Percentiles rank a stretch among this genome's conserved stretches.
Evolutionary conservation across 164 flowering plant species (phyloP).

Genomic region (Magnolia sinica): DNA sequence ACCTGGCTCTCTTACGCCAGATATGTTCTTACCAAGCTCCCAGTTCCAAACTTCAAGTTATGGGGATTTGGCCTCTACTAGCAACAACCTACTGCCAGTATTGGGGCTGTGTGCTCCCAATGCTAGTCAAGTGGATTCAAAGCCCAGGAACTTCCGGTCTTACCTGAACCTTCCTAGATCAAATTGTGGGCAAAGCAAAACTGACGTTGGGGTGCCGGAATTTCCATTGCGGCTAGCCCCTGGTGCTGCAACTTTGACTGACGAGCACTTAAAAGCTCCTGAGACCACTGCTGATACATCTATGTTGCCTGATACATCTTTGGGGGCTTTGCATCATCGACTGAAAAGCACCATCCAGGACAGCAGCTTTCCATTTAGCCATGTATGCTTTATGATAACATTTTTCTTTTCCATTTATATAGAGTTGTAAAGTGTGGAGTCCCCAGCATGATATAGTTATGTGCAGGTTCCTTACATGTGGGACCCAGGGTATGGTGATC

Average conservation of each 20-base stretch:
- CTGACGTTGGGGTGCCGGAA: constrained; percentile 40
- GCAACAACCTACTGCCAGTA: constrained; percentile 58
- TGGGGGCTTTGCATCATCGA: constrained; percentile 31
- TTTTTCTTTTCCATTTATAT: background rate
- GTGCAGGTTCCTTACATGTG: background rate
- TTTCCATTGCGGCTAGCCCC: constrained; percentile 61
- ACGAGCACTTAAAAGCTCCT: constrained; percentile 28
- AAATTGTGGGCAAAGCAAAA: constrained; percentile 34
- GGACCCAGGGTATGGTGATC: background rate
- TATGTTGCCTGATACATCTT: constrained; percentile 28
- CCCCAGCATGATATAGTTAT: background rate
- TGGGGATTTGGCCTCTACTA: constrained; percentile 24
- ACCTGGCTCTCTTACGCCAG: constrained; percentile 27
- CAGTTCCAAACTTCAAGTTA: constrained; percentile 27
- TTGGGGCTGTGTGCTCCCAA: constrained; percentile 92
- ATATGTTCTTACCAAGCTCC: constrained; percentile 30
- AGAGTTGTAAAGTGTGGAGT: background rate
- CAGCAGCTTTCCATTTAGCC: constrained; percentile 35
- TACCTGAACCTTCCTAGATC: constrained; percentile 26
- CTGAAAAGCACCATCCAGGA: constrained; percentile 31
- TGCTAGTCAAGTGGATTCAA: constrained; percentile 51
- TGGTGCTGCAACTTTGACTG: constrained; percentile 32
- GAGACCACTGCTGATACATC: constrained; percentile 34
- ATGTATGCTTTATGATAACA: constrained; percentile 35
- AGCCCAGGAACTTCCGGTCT: constrained; percentile 29